Evolutionary conservation across 1,284 basidiomycete species (phyloP), one percentile per base, ranked within the genome.

Genomic region (Xerocomus amazonicus): DNA sequence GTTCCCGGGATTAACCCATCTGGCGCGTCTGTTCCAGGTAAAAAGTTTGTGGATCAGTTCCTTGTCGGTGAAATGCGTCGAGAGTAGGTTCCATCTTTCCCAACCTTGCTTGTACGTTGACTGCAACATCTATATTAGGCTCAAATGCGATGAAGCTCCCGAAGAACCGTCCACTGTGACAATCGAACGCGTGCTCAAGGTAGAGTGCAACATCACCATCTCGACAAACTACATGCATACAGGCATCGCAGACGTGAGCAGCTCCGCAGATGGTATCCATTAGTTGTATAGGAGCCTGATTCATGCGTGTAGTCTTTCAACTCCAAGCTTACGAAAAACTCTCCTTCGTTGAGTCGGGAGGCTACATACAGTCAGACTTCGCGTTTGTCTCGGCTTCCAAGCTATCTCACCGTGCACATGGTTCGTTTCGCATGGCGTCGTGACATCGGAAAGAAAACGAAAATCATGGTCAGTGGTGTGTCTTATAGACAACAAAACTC

Each of bases 381-480:
- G 8, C 84, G 93, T 4, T 70, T 99, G 43, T 84, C 90, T 6
- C 80, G 95, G 13, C 73, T 98, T 26, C 97, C 96, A 0, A 70
- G 80, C 6, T 93, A 95, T 64, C 78, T 97, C 35, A 86, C 88
- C 9, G 81, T 95, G 4, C 92, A 95, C 60, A 90, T 97, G 85
- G 93, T 96, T 7, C 86, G 97, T 42, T 99, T 99, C 70, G 91
- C 88, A 56, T 99, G 96, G 96, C 77, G 92, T 54, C 77, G 83
- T 39, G 96, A 98, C 59, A 95, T 97, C 51, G 75, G 76, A 57
- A 94, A 92, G 73, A 95, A 94, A 63, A 83, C 90, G 1, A 95
- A 95, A 72, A 93, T 95, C 65, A 91, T 95, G 91, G 84, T 85
- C 49, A 42, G 70, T 58, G 5, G 44, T 42, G 35, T 40, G 14